Evolutionary conservation across 768 basidiomycete species (phyloP).

Genomic region (Clavaria fumosa): DNA sequence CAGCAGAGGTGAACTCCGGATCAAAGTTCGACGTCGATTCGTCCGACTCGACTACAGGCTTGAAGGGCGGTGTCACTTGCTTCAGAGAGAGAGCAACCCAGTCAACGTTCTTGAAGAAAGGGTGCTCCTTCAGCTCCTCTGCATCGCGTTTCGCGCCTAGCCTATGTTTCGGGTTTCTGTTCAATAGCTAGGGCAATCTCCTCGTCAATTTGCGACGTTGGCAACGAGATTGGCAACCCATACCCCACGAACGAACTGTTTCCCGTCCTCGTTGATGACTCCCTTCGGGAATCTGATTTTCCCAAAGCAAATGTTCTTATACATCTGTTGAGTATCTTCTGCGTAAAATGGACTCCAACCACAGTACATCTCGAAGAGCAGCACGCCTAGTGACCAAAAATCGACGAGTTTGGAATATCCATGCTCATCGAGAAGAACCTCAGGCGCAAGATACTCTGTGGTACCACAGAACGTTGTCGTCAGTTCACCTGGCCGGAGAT

Average conservation of each 20-base stretch:
- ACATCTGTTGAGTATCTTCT: slow-evolving; percentile 99
- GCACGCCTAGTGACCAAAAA: slow-evolving; percentile 93
- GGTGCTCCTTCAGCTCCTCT: slow-evolving; percentile 87
- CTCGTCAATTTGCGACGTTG: no score
- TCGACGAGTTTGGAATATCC: slow-evolving; percentile 98
- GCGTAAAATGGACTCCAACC: slow-evolving; percentile 99
- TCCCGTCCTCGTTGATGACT: slow-evolving; percentile 94
- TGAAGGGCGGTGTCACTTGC: slow-evolving; percentile 93
- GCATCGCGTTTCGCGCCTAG: slow-evolving; percentile 85
- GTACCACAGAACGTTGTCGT: slow-evolving; percentile 99
- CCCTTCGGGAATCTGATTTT: slow-evolving; percentile 97
- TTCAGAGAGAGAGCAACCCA: slow-evolving; percentile 79
- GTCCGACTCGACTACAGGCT: slow-evolving; percentile 94
- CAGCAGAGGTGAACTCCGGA: slow-evolving; percentile 91
- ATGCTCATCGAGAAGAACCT: slow-evolving; percentile 95
- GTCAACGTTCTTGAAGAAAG: slow-evolving; percentile 86
- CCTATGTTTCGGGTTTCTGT: slow-evolving; percentile 96
- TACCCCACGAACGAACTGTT: slow-evolving; percentile 97
- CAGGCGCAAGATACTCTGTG: slow-evolving; percentile 95
- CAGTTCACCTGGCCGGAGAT: slow-evolving; percentile 81
- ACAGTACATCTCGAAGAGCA: slow-evolving; percentile 99
- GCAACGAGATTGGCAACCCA: slow-evolving; percentile 20
- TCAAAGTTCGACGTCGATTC: slow-evolving; percentile 98
- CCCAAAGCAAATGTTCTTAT: slow-evolving; percentile 96
- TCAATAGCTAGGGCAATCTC: slow-evolving; percentile 90